Evolutionary conservation across 257 asterid species (phyloP).

Genomic region (Ophiorrhiza pumila): DNA sequence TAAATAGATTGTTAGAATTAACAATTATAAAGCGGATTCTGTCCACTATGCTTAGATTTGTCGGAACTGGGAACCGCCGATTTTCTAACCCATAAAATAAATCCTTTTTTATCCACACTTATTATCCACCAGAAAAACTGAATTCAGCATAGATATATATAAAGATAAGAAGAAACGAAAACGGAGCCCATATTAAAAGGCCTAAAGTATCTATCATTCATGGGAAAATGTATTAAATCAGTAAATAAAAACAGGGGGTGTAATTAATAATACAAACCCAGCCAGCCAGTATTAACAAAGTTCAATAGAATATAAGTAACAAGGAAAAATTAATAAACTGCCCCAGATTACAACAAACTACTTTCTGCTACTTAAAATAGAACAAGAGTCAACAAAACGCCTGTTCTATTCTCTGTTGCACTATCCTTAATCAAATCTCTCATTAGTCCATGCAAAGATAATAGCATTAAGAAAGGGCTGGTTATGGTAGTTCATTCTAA

Average conservation of each 20-base stretch:
- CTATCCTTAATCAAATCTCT: conserved; percentile 1
- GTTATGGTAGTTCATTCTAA: neutral
- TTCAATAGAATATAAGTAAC: neutral
- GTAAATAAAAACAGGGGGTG: neutral
- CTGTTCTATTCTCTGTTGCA: neutral
- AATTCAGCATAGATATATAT: neutral
- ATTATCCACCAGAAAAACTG: conserved; percentile 4
- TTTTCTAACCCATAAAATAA: neutral
- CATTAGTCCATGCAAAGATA: conserved; percentile 4
- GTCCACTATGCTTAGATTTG: neutral
- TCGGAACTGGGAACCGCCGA: conserved; percentile 11
- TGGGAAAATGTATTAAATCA: neutral
- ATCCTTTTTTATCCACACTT: neutral
- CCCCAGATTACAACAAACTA: neutral
- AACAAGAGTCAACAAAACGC: conserved; percentile 34
- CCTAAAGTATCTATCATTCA: neutral
- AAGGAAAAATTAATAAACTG: neutral
- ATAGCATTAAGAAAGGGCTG: neutral
- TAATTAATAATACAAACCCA: too few species aligned
- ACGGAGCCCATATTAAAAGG: too few species aligned
- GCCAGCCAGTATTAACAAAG: neutral
- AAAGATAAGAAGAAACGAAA: neutral
- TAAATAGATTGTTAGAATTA: neutral
- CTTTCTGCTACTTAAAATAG: conserved; percentile 51
- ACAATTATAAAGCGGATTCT: neutral